These are phyloP conservation scores for Morella rubra DNA, from an alignment of 306 rosid species.

Conservation along the genomic window DNA sequence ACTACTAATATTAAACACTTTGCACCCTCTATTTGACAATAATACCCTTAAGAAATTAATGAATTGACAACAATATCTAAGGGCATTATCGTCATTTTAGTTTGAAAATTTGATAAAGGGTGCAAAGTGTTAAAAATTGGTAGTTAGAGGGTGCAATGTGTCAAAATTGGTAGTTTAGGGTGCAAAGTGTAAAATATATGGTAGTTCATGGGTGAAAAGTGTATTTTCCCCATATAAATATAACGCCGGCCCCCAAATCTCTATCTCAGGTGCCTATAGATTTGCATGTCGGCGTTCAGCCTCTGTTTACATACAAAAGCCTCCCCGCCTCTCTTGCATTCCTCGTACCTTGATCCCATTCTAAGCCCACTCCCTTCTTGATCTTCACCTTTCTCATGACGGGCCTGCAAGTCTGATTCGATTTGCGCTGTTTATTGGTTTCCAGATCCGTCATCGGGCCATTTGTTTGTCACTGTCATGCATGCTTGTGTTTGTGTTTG, in stretches of 20 bases:
- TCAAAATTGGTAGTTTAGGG: too few relatives aligned
- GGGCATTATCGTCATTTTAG: too few relatives aligned
- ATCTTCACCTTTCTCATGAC: not conserved
- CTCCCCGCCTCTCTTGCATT: not conserved
- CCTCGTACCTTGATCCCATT: conserved; percentile 33
- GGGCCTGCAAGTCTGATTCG: not conserved
- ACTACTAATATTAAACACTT: too few relatives aligned
- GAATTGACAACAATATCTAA: too few relatives aligned
- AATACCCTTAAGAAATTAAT: too few relatives aligned
- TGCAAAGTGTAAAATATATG: too few relatives aligned
- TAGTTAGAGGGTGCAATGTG: too few relatives aligned
- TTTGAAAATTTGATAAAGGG: too few relatives aligned
- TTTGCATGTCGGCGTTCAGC: conserved; percentile 38
- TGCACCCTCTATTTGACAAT: too few relatives aligned
- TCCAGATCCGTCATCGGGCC: not conserved
- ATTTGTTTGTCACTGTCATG: not conserved
- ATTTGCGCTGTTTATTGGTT: not conserved
- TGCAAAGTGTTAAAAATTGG: too few relatives aligned
- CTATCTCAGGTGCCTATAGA: conserved; percentile 27
- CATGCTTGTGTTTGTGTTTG: not conserved
- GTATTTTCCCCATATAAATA: too few relatives aligned
- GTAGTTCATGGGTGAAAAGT: too few relatives aligned
- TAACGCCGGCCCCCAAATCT: conserved; percentile 43
- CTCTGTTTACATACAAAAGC: not conserved
- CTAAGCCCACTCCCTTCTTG: not conserved